Percentiles rank a stretch among this genome's conserved stretches.
phyloP scores from a whole-genome alignment of 169 alveolate genomes.

The Cryptosporidium sp. region DNA sequence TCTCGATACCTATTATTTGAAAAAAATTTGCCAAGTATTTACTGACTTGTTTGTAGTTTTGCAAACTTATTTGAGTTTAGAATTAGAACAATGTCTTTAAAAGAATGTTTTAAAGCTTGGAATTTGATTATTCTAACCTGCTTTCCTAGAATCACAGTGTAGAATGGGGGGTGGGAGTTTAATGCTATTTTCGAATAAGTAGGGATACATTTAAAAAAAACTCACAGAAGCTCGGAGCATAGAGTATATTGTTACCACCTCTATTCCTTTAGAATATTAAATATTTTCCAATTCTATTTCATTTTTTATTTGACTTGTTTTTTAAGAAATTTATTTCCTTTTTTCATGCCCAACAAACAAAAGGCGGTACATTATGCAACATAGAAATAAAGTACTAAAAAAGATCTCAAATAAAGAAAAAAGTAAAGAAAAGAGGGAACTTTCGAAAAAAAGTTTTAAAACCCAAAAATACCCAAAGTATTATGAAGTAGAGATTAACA shows the following conservation, averaged over 20 bases:
- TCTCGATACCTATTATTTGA: slow-evolving; percentile 2
- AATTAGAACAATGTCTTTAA: not conserved
- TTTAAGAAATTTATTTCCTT: not conserved
- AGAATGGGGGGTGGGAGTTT: too few species aligned
- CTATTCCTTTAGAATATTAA: too few species aligned
- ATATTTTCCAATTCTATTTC: too few species aligned
- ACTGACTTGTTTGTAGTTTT: not conserved
- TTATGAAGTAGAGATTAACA: not conserved
- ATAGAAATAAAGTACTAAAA: not conserved
- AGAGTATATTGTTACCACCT: too few species aligned
- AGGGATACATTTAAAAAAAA: too few species aligned
- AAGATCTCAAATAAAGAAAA: slow-evolving; percentile 13
- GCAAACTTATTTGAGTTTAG: too few species aligned
- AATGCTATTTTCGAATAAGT: too few species aligned
- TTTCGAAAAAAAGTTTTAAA: not conserved
- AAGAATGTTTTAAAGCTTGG: too few species aligned
- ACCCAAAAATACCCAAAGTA: not conserved
- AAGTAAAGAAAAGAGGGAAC: not conserved
- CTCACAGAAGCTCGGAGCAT: too few species aligned
- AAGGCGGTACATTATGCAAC: slow-evolving; percentile 6
- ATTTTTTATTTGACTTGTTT: not conserved
- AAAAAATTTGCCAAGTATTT: too few species aligned
- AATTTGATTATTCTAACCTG: too few species aligned
- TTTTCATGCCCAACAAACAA: not conserved
- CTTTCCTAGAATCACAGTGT: not conserved